These are phyloP conservation scores for Dentiscutata heterogama DNA, from an alignment of 371 early-diverging fungal genomes.

Conservation along the genomic window DNA sequence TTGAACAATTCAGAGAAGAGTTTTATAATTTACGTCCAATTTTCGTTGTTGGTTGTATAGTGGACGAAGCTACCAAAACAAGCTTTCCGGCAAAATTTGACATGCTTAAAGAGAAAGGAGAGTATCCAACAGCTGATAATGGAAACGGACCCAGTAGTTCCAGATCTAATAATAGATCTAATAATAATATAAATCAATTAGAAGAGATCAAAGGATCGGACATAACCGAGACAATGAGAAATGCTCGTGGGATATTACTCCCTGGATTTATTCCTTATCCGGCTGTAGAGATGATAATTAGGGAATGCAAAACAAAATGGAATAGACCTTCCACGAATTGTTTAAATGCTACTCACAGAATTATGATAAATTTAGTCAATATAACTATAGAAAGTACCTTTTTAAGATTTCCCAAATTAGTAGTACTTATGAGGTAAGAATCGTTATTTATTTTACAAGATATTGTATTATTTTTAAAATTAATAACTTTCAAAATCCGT, in stretches of 20 bases:
- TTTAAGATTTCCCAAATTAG: neutral
- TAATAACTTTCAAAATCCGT: neutral
- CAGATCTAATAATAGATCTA: no score
- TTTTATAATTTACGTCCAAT: neutral
- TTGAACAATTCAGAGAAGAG: neutral
- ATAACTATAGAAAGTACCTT: neutral
- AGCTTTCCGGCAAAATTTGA: neutral
- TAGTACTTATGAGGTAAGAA: neutral
- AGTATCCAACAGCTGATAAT: neutral
- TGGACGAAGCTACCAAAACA: no score
- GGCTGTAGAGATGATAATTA: neutral
- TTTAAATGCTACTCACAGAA: neutral
- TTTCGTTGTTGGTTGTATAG: neutral
- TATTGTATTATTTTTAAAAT: neutral
- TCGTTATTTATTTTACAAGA: neutral
- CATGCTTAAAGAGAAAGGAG: neutral
- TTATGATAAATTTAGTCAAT: neutral
- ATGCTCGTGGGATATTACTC: neutral
- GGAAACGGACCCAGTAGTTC: no score
- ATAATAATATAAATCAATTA: neutral
- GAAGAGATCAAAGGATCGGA: neutral
- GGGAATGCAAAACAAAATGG: neutral
- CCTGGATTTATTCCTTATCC: constrained; percentile 2
- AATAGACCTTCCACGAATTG: neutral
- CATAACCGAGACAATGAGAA: neutral